phyloP scores from a whole-genome alignment of 2,329 filamentous ascomycete species.

The Stagonosporopsis tanaceti region DNA sequence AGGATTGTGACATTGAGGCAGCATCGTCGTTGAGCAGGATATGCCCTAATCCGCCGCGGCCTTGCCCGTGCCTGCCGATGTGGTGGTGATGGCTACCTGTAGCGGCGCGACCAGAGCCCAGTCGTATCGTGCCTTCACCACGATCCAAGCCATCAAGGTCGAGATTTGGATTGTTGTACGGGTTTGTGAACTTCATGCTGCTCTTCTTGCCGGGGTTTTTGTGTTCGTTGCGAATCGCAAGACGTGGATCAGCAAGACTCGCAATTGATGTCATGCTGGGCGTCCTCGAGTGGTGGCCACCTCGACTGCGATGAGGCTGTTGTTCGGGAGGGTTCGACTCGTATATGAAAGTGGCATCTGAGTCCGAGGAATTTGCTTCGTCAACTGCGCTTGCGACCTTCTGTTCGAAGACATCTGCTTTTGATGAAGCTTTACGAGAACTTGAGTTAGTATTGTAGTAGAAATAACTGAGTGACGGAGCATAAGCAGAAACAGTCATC shows the following conservation, averaged over 20 bases:
- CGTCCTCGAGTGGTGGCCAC: constrained; percentile 87
- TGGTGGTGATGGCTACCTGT: constrained; percentile 82
- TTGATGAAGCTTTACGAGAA: constrained; percentile 75
- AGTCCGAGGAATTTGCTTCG: constrained; percentile 95
- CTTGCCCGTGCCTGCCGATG: constrained; percentile 79
- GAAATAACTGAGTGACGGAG: constrained; percentile 43
- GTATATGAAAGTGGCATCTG: constrained; percentile 98
- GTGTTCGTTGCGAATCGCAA: constrained; percentile 67
- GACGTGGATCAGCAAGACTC: constrained; percentile 69
- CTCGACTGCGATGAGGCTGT: constrained; percentile 70
- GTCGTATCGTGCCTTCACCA: constrained; percentile 48
- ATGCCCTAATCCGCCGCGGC: constrained; percentile 72
- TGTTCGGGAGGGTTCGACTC: constrained; percentile 87
- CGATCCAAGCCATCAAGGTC: constrained; percentile 54
- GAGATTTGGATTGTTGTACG: constrained; percentile 69
- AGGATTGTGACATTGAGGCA: constrained; percentile 72
- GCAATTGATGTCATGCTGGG: constrained; percentile 86
- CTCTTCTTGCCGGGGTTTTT: constrained; percentile 77
- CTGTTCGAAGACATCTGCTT: constrained; percentile 97
- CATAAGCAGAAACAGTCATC: constrained; percentile 34
- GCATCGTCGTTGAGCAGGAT: constrained; percentile 63
- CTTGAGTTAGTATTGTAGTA: constrained; percentile 48
- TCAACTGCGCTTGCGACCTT: constrained; percentile 96
- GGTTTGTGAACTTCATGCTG: constrained; percentile 92
- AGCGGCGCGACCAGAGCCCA: constrained; percentile 53